These are phyloP conservation scores for Saccharomycopsis microspora DNA, from an alignment of 805 yeast genomes.

Conservation along the genomic window DNA sequence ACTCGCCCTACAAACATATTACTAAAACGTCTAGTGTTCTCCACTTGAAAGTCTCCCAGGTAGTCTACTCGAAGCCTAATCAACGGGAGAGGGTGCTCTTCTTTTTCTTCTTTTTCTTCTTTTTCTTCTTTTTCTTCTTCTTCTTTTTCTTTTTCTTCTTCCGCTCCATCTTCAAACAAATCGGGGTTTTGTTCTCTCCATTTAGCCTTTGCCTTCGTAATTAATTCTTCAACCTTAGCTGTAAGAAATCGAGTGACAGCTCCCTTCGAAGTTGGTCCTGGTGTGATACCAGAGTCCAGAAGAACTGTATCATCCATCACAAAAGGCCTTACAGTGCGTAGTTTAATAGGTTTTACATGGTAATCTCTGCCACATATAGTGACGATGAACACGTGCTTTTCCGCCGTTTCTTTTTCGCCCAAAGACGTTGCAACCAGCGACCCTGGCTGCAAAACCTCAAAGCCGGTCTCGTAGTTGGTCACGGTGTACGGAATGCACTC, in stretches of 20 bases:
- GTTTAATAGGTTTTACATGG: slow-evolving; percentile 44
- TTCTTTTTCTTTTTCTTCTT: slow-evolving; percentile 1
- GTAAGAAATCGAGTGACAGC: slow-evolving; percentile 51
- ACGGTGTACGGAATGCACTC: slow-evolving; percentile 73
- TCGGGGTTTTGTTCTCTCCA: slow-evolving; percentile 31
- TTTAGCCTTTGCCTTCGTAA: slow-evolving; percentile 41
- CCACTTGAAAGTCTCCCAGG: slow-evolving; percentile 84
- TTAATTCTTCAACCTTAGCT: slow-evolving; percentile 54
- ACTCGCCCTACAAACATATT: slow-evolving; percentile 83
- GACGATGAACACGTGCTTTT: slow-evolving; percentile 64
- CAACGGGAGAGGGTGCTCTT: slow-evolving; percentile 63
- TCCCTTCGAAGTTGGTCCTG: slow-evolving; percentile 48
- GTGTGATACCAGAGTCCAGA: slow-evolving; percentile 40
- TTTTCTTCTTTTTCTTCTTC: slow-evolving; percentile 20
- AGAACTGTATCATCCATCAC: slow-evolving; percentile 56
- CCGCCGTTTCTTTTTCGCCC: slow-evolving; percentile 70
- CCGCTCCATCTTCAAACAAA: slow-evolving; percentile 20
- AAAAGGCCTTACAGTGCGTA: slow-evolving; percentile 76
- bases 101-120: slow-evolving; percentile 1
- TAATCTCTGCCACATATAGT: slow-evolving; percentile 49
- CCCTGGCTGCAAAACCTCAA: slow-evolving; percentile 83
- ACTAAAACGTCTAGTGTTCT: slow-evolving; percentile 80
- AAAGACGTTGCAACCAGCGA: slow-evolving; percentile 88
- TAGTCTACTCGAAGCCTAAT: slow-evolving; percentile 80
- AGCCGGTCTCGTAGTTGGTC: slow-evolving; percentile 41